Base-by-base conservation (phyloP, 106 monocot species). In the Ottelia alismoides region DNA sequence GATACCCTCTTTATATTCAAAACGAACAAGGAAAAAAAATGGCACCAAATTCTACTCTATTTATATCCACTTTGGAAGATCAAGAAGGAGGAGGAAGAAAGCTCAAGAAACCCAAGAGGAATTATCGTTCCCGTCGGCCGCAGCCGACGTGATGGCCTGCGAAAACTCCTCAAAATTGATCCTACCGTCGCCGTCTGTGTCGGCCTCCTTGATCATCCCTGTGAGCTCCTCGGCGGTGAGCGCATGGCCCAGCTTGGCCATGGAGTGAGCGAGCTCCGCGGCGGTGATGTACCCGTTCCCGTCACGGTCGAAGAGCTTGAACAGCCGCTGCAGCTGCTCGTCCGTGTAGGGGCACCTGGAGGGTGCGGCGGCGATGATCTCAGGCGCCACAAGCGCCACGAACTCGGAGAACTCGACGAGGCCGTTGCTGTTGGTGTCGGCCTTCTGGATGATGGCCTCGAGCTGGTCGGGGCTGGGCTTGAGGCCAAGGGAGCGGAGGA, bases 351-450 rank as follows among this genome's bases (percentile, higher is more conserved):
- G 56, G 76, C 18, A 88, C 53, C 63, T 70, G 25, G 60, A 51
- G 6, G 29, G 57, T 23, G 75, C 79, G n/a, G n/a, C n/a, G n/a
- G n/a, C n/a, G n/a, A n/a, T n/a, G 21, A 68, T 50, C 1, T 69
- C 60, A 7, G 69, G 53, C 4, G 79, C 69, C 30, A 92, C 82
- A 25, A 92, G 73, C 0, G 66, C 73, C 6, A 92, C 74, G 55
- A 92, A 92, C 63, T 92, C 86, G 19, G 87, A 86, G 74, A 92
- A 92, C 55, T 92, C 92, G 24, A 92, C 66, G 30, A 92, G 74
- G 22, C 86, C 87, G 29, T 92, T 92, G 71, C 55, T 65, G 65
- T 83, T 92, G 25, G 72, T 86, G 70, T 85, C 91, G n/a, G 81
- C 78, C 50, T 59, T 64, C 22, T 73, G 76, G 68, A 83, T 87